Evolutionary conservation across 371 early-diverging fungal species (phyloP), one percentile per base, ranked within the genome.

Genomic region (Mucor irregularis): DNA sequence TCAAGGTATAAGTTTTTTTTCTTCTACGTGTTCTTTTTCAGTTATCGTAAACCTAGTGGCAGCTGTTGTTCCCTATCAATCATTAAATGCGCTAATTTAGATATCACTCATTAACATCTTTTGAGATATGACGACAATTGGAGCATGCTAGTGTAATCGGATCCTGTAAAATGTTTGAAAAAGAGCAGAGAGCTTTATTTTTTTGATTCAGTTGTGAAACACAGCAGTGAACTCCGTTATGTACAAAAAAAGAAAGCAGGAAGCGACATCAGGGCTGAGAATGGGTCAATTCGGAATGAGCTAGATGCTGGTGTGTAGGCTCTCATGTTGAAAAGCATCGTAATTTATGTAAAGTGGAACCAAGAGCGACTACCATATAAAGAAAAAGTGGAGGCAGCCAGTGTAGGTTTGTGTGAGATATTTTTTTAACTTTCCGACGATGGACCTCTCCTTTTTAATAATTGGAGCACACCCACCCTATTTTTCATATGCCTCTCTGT

Each of bases 401-500:
- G 7, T 10, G n/a, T n/a, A 16, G 28, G 26, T 26, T 1, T 44
- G 13, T 17, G 42, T 11, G 5, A 42, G 13, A 22, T 25, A 25
- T 22, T n/a, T 16, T n/a, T 25, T 25, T 44, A 28, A 5, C 28
- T n/a, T 19, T 39, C 19, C 16, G 21, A 47, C 26, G 4, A 30
- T 14, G 37, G 25, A 49, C 39, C n/a, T 31, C 52, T 40, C 42
- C 21, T 40, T 30, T 34, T 49, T 35, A 13, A 10, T 49, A 26
- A 33, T 21, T 28, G 29, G 26, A 22, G 25, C 25, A 37, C 30
- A 39, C n/a, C n/a, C 6, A 17, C 53, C 40, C 53, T 29, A 29
- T 42, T 31, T 51, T 52, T 52, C 53, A 52, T 52, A 52, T 52
- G 53, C 53, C 53, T 42, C 22, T 42, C 43, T 42, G 53, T 52